A percentile compares a stretch with the other conserved stretches of the same genome.
Evolutionary conservation across 78 protist genomes (phyloP).

Genomic region (Diacronema lutheri): DNA sequence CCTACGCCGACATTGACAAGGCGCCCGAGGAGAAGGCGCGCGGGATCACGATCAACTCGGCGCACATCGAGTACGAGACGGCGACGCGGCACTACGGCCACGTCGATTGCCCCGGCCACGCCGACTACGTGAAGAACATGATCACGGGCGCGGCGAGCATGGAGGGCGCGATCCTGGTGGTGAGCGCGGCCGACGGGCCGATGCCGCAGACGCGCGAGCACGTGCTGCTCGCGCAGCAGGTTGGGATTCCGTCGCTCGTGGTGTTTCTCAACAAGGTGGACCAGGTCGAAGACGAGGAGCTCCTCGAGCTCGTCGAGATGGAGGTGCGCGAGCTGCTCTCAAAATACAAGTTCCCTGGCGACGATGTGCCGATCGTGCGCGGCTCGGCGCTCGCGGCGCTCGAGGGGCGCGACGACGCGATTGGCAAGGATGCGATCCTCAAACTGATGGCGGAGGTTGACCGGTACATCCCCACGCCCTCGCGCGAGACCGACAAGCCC

Average conservation of each 20-base stretch:
- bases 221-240: constrained; percentile 80
- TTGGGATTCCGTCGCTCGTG: constrained; percentile 79
- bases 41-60: constrained; percentile 93
- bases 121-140: constrained; percentile 96
- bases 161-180: constrained; percentile 94
- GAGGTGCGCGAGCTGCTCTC: constrained; percentile 73
- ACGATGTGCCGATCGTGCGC: constrained; percentile 51
- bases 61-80: constrained; percentile 88
- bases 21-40: constrained; percentile 91
- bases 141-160: constrained; percentile 89
- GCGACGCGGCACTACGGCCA: constrained; percentile 88
- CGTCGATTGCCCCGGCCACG: constrained; percentile 95
- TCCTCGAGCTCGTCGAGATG: constrained; percentile 88
- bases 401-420: constrained; percentile 49
- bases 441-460: constrained; percentile 67
- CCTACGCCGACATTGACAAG: constrained; percentile 81
- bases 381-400: constrained; percentile 86
- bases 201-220: constrained; percentile 97
- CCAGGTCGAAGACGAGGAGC: constrained; percentile 80
- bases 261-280: constrained; percentile 90
- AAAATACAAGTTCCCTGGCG: constrained; percentile 84
- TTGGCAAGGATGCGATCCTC: constrained; percentile 59
- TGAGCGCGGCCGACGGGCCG: constrained; percentile 81
- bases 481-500: constrained; percentile 81
- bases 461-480: constrained; percentile 58